phyloP scores from a whole-genome alignment of 768 basidiomycete genomes.

The Cyathus striatus region DNA sequence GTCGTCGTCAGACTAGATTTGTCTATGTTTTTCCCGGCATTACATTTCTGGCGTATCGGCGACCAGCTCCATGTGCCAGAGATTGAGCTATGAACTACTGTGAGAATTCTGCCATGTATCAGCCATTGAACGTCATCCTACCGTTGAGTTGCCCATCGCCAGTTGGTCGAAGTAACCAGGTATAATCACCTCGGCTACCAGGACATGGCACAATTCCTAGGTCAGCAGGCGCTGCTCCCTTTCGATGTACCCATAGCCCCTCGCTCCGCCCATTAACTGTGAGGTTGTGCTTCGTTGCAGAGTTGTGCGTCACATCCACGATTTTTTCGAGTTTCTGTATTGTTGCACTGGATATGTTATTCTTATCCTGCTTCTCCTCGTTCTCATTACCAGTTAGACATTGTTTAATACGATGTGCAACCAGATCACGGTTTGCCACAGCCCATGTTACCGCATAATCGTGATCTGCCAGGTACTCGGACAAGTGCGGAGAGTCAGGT shows the following conservation, averaged over 20 bases:
- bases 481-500: conserved; percentile 19
- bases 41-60: conserved; percentile 24
- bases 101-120: neutral
- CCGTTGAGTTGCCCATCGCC: conserved; percentile 30
- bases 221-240: conserved; percentile 32
- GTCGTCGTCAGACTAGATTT: conserved; percentile 25
- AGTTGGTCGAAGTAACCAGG: conserved; percentile 25
- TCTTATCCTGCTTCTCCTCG: neutral
- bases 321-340: conserved; percentile 11
- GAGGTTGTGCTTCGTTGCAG: conserved; percentile 19
- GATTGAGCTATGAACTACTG: conserved; percentile 18
- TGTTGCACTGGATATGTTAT: conserved; percentile 1
- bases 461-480: conserved; percentile 24
- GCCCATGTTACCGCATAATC: conserved; percentile 34
- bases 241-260: conserved; percentile 31
- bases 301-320: conserved; percentile 33
- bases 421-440: conserved; percentile 29
- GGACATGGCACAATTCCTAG: conserved; percentile 29
- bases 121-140: conserved; percentile 4
- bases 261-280: conserved; percentile 9
- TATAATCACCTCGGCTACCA: conserved; percentile 32
- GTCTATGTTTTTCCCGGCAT: conserved; percentile 18
- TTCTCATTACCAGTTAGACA: conserved; percentile 17
- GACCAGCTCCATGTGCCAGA: conserved; percentile 33
- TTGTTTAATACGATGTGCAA: conserved; percentile 27